These are phyloP conservation scores for Rutstroemia sp. DNA, from an alignment of 2,329 filamentous ascomycete genomes.

Conservation along the genomic window DNA sequence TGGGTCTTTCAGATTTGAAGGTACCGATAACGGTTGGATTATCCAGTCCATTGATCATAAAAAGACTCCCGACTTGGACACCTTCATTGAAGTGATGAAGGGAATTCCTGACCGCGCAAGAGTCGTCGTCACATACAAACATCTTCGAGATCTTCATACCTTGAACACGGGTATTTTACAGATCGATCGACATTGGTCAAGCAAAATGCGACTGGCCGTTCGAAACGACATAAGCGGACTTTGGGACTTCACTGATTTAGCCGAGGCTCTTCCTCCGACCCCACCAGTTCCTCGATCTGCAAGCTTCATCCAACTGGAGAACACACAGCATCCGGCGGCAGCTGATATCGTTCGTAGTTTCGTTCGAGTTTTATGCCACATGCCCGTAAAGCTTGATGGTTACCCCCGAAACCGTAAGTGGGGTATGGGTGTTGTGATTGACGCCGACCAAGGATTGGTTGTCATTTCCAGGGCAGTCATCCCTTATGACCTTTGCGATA, in stretches of 20 bases:
- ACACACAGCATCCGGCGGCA: constrained; percentile 81
- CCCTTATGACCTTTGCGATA: constrained; percentile 93
- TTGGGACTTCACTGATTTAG: constrained; percentile 90
- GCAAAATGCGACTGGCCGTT: constrained; percentile 86
- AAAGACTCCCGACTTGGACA: constrained; percentile 77
- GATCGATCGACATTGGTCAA: constrained; percentile 91
- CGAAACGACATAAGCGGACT: constrained; percentile 84
- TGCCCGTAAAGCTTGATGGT: constrained; percentile 96
- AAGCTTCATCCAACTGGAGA: constrained; percentile 86
- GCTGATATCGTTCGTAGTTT: constrained; percentile 92
- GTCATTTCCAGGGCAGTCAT: constrained; percentile 91
- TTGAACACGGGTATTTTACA: constrained; percentile 88
- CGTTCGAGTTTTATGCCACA: constrained; percentile 83
- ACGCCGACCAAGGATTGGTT: constrained; percentile 91
- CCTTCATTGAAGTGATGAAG: constrained; percentile 88
- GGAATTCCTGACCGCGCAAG: constrained; percentile 73
- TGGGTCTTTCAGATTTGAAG: constrained; percentile 92
- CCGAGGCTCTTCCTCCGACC: constrained; percentile 69
- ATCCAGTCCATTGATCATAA: constrained; percentile 89
- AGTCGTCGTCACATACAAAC: constrained; percentile 92
- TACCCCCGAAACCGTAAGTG: constrained; percentile 92
- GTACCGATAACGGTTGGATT: constrained; percentile 85
- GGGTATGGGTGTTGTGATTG: constrained; percentile 94
- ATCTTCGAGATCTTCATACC: constrained; percentile 89
- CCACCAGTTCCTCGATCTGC: constrained; percentile 68